These are phyloP conservation scores for Annulohypoxylon maeteangense DNA, from an alignment of 495 filamentous ascomycete species.

Conservation along the genomic window DNA sequence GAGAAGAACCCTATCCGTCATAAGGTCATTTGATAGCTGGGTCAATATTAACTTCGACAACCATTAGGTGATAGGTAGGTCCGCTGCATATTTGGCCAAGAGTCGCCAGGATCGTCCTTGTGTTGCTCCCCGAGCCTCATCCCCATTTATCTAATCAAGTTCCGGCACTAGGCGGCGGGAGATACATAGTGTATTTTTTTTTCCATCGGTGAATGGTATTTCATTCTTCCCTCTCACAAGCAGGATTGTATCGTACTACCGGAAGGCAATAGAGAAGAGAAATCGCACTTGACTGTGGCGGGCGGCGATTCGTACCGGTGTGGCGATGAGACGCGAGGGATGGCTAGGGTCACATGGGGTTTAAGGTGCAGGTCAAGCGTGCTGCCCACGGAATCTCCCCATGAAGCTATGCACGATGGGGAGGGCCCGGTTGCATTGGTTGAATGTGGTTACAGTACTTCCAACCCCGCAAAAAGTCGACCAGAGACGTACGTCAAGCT, in stretches of 20 bases:
- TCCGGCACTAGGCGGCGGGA: constrained; percentile 28
- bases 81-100: constrained; percentile 21
- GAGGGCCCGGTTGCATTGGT: constrained; percentile 21
- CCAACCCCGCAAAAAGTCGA: constrained; percentile 38
- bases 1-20: constrained; percentile 30
- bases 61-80: constrained; percentile 15
- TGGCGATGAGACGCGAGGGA: constrained; percentile 41
- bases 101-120: constrained; percentile 31
- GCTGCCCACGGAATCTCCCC: constrained; percentile 22
- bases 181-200: not conserved
- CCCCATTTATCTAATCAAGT: constrained; percentile 3
- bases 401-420: constrained; percentile 28
- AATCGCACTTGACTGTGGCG: constrained; percentile 25
- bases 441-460: constrained; percentile 34
- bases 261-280: constrained; percentile 23
- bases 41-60: constrained; percentile 25
- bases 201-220: constrained; percentile 28
- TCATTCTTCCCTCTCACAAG: not conserved
- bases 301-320: constrained; percentile 44
- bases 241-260: constrained; percentile 33
- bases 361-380: constrained; percentile 38
- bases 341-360: constrained; percentile 46
- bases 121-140: constrained; percentile 32
- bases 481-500: constrained; percentile 39
- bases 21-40: constrained; percentile 2